Evolutionary conservation across 78 protist species (phyloP), one percentile per base, ranked within the genome.

Genomic region (Protostelium mycophagum): DNA sequence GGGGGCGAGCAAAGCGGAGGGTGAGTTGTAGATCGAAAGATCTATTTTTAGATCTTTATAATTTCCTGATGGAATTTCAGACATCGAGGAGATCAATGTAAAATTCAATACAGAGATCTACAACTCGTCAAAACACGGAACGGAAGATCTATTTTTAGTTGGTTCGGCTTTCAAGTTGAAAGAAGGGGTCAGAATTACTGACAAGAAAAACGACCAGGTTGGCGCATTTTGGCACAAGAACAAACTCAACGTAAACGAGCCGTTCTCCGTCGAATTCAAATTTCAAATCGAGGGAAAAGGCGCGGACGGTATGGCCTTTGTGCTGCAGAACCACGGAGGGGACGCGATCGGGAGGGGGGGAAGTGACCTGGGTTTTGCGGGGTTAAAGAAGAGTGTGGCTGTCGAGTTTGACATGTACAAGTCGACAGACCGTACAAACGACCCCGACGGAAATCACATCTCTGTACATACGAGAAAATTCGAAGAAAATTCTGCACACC

Each of bases 261-360:
- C 89, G 1, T 93, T 87, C 23, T 38, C 83, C 38, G 83, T 86
- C 31, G 89, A 34, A 38, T 86, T 90, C 51, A 34, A 37, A 39
- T 93, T 93, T 88, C 38, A 34, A 38, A 93, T 88, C 35, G 63
- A 35, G 25, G 38, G 31, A 31, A 1, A 5, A 38, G 96, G 96
- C 35, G 96, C 96, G 1, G 96, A 93, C 39, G 96, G 96, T 36
- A 86, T 93, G 91, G 96, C 96, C 38, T 91, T 93, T 84, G 93
- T 93, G 1, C 34, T 93, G 34, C 96, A 93, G 36, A 93, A 93
- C 39, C 83, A 93, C 31, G n/a, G 86, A 0, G 9, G 16, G 0
- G 28, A 34, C 37, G 34, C 86, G n/a, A 34, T 89, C 0, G 96
- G 96, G 31, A 88, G 83, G 34, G 51, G 88, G 28, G 96, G 96